Evolutionary conservation across 2,329 filamentous ascomycete genomes (phyloP), one percentile per base, ranked within the genome.

Genomic region (Fusarium devonianum): DNA sequence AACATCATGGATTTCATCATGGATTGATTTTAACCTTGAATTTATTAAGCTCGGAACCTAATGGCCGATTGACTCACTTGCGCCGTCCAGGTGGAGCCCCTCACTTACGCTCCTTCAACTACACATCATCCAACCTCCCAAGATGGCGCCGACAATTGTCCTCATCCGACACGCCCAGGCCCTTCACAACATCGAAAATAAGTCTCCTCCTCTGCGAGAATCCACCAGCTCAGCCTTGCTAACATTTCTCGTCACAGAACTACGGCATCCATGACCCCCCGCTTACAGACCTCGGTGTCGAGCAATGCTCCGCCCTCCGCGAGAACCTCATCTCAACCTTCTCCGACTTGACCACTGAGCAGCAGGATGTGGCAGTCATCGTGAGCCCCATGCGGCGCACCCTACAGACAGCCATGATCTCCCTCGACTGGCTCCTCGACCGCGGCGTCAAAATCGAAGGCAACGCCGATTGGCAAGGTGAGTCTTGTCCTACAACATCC

Each of bases 81-180:
- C n/a, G n/a, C n/a, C n/a, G n/a, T n/a, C n/a, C n/a, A n/a, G n/a
- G n/a, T n/a, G n/a, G n/a, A n/a, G n/a, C n/a, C n/a, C n/a, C n/a
- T n/a, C n/a, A n/a, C n/a, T n/a, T n/a, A n/a, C n/a, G 19, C 19
- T 25, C 39, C 38, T 41, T 16, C 41, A 38, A 43, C 46, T 36
- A 41, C 53, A 52, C 22, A 39, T 39, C 28, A 36, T 17, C 33
- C 23, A 26, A 35, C 18, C 9, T 4, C 13, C 7, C 13, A 41
- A 40, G 9, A 83, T 84, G 81, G 66, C 80, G 40, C 80, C 80
- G 1, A 81, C 75, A 0, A 63, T 97, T 51, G 89, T 97, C 60
- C 78, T 97, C 66, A 87, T 97, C 66, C 89, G 93, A 62, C 93
- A 97, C 79, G 93, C 90, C 12, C 90, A 97, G 71, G 81, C 77